Evolutionary conservation across 176 grass and related monocot species (phyloP), one percentile per base, ranked within the genome.

Genomic region (Ananas comosus): DNA sequence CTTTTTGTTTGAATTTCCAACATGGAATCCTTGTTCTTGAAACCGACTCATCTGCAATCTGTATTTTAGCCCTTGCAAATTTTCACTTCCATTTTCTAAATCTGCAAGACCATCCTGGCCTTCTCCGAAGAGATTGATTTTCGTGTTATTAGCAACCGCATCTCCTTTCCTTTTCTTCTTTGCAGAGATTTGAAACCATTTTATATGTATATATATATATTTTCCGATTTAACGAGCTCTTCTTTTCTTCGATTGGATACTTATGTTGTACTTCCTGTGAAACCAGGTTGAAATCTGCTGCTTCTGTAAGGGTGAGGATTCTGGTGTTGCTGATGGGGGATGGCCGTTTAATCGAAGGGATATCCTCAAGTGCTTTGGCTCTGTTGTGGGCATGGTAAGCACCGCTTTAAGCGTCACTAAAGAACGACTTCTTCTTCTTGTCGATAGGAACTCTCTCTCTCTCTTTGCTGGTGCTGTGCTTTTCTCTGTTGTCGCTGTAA

Each of bases 321-420:
- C 33, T 0, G 42, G 66, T 13, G 67, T 53, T 48, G 56, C 47
- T 14, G 56, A 65, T 13, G 79, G 49, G 66, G 69, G 59, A 16
- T 75, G 51, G 48, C 84, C 3, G 14, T 25, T 78, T 12, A 75
- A 61, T 13, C 65, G 89, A 27, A 86, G 89, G 80, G 82, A 88
- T 76, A 33, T 90, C 23, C 64, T 99, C 1, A 78, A 69, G 48
- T 86, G 79, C 77, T 69, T 83, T 7, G 77, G 82, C 0, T 57
- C 75, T 29, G 71, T 76, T 50, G 9, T 90, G 49, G 86, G 68
- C 33, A 17, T 93, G 89, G 94, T 99, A 88, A 12, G 87, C 70
- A 10, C 4, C 70, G 27, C 14, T 59, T 59, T 9, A 59, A 59
- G 21, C 54, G 10, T 9, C 54, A 21, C 9, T 21, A 18, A 21